A percentile compares a stretch with the other conserved stretches of the same genome.
phyloP scores from a whole-genome alignment of 23 red algal genomes.

The Gracilaria gracilis region DNA sequence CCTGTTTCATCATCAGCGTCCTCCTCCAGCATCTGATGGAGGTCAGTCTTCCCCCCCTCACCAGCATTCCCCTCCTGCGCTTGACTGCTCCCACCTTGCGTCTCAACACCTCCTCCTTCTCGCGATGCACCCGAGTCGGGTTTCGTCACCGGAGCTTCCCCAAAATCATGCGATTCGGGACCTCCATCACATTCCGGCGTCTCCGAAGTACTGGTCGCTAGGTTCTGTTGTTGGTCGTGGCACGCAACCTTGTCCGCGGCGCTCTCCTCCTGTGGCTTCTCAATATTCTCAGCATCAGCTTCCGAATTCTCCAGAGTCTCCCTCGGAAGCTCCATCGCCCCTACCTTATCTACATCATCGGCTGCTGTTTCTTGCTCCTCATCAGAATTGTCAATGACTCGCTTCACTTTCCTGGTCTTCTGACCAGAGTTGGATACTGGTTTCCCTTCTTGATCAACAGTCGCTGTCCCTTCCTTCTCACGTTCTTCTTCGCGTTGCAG shows the following conservation, averaged over 20 bases:
- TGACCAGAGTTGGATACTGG: not conserved
- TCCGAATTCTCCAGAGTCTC: not conserved
- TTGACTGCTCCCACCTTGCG: not conserved
- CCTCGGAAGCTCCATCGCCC: not conserved
- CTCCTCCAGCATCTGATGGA: not conserved
- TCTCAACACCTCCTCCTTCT: not conserved
- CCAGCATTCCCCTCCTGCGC: not conserved
- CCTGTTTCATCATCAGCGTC: not conserved
- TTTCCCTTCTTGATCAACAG: not conserved
- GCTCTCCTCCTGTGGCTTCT: too few species aligned
- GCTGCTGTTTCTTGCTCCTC: not conserved
- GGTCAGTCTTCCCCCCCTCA: not conserved
- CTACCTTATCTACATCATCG: not conserved
- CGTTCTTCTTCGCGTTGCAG: not conserved
- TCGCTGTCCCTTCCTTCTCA: not conserved
- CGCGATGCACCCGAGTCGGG: too few species aligned
- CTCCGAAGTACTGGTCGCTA: too few species aligned
- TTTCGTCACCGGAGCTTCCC: too few species aligned
- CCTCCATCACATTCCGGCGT: too few species aligned
- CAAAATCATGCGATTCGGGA: too few species aligned
- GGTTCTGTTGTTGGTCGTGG: too few species aligned
- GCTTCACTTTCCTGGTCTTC: not conserved
- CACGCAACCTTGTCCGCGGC: too few species aligned
- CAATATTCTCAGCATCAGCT: not conserved
- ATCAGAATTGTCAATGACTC: slow-evolving; percentile 1